Percentiles rank a stretch among this genome's conserved stretches.
These are phyloP conservation scores for Dalbergia oliveri DNA, from an alignment of 306 rosid genomes.

Conservation along the genomic window DNA sequence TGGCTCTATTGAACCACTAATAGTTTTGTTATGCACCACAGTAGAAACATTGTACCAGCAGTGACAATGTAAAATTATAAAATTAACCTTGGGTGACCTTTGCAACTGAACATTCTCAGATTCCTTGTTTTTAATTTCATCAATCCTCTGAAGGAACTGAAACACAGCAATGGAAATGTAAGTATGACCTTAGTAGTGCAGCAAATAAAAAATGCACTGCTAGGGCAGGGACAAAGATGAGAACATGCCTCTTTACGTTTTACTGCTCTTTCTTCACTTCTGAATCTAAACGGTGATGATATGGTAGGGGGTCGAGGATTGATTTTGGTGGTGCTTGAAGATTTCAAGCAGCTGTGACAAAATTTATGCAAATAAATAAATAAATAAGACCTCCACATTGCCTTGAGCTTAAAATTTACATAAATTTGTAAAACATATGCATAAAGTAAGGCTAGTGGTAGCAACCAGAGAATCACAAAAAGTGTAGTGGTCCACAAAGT, in stretches of 20 bases:
- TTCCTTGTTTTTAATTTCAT: conserved; percentile 67
- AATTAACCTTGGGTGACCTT: conserved; percentile 64
- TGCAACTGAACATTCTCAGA: conserved; percentile 60
- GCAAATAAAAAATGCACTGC: conserved; percentile 1
- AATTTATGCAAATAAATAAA: conserved; percentile 5
- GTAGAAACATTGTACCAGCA: conserved; percentile 29
- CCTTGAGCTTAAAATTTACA: not conserved
- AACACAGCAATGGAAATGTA: conserved; percentile 39
- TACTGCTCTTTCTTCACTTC: conserved; percentile 91
- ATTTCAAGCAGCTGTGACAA: conserved; percentile 60
- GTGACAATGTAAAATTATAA: not conserved
- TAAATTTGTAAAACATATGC: not conserved
- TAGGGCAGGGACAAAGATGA: conserved; percentile 22
- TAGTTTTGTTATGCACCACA: not conserved
- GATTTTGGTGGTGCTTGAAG: conserved; percentile 56
- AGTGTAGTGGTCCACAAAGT: conserved; percentile 14
- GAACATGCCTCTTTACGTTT: conserved; percentile 87
- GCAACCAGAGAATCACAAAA: conserved; percentile 23
- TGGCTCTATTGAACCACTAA: not conserved
- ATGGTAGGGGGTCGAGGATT: conserved; percentile 54
- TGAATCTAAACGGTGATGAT: conserved; percentile 73
- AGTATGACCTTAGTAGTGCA: not conserved
- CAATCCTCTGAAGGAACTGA: conserved; percentile 78
- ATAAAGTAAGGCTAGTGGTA: not conserved
- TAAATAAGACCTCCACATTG: conserved; percentile 28